Conservation (phyloP, 2,329 filamentous ascomycete genomes). For the Trichoderma oligosporum region DNA sequence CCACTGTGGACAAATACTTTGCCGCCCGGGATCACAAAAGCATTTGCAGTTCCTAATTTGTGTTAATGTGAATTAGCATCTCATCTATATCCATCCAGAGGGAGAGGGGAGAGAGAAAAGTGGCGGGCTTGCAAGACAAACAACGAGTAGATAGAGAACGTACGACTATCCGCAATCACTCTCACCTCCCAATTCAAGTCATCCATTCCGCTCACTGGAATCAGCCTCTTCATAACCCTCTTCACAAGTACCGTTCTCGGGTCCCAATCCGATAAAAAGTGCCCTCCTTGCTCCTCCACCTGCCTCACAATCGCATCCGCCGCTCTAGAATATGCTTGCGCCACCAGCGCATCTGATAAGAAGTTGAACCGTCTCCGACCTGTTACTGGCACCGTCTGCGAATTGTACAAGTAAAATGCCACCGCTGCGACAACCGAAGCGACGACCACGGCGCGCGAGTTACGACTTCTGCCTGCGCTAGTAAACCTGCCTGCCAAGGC, state of each 20-base stretch:
- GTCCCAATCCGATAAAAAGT: conserved; percentile 59
- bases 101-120: background rate
- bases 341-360: conserved; percentile 54
- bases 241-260: conserved; percentile 54
- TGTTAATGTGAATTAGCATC: background rate
- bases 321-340: conserved; percentile 34
- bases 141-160: conserved; percentile 22
- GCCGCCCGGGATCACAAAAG: conserved; percentile 73
- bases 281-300: conserved; percentile 47
- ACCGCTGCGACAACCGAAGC: conserved; percentile 43
- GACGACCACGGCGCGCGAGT: conserved; percentile 37
- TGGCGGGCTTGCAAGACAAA: no score
- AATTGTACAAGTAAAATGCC: conserved; percentile 62
- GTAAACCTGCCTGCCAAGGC: conserved; percentile 27
- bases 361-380: conserved; percentile 70
- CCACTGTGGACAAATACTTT: conserved; percentile 79
- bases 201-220: conserved; percentile 62
- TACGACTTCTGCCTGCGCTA: conserved; percentile 29
- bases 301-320: conserved; percentile 47
- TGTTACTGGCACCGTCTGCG: conserved; percentile 69
- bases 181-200: conserved; percentile 65
- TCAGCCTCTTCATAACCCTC: conserved; percentile 61
- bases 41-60: conserved; percentile 56
- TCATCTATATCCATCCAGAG: background rate
- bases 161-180: conserved; percentile 64